These are phyloP conservation scores for Phyllosticta citrichinensis DNA, from an alignment of 2,329 filamentous ascomycete species.

Conservation along the genomic window DNA sequence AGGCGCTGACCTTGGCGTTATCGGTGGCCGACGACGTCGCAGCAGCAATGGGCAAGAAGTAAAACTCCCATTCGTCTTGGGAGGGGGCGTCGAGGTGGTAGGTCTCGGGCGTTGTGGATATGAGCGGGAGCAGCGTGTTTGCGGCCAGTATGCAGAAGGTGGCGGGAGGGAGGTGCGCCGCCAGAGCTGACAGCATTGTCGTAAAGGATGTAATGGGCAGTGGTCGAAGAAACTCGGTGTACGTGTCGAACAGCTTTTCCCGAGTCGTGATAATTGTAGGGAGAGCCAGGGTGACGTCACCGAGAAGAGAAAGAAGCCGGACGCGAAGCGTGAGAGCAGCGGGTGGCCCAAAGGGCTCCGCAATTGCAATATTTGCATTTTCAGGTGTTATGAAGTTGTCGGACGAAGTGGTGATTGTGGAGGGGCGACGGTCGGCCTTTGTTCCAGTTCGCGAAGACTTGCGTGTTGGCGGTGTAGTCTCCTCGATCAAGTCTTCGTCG, in stretches of 20 bases:
- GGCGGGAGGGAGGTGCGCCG: conserved; percentile 35
- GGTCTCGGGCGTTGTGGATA: conserved; percentile 18
- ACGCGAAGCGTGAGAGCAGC: conserved; percentile 54
- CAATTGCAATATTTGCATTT: conserved; percentile 12
- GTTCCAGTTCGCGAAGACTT: not conserved
- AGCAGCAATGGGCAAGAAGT: conserved; percentile 19
- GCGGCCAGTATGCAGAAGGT: conserved; percentile 33
- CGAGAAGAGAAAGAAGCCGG: conserved; percentile 50
- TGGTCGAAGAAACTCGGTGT: conserved; percentile 47
- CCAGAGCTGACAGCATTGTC: conserved; percentile 35
- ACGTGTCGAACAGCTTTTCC: conserved; percentile 49
- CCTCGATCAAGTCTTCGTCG: conserved; percentile 7
- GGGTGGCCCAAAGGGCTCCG: conserved; percentile 27
- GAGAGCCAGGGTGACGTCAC: conserved; percentile 14
- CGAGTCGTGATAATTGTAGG: conserved; percentile 41
- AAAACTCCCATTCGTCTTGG: conserved; percentile 21
- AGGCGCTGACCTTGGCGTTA: conserved; percentile 26
- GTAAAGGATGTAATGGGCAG: conserved; percentile 50
- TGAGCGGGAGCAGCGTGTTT: conserved; percentile 22
- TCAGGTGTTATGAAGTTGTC: not conserved
- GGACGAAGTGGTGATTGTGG: conserved; percentile 2
- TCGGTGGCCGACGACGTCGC: conserved; percentile 19
- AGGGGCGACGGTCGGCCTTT: not conserved
- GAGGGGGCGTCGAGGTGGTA: conserved; percentile 18
- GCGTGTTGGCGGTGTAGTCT: not conserved